phyloP scores from a whole-genome alignment of 2,329 filamentous ascomycete species.

The Incumbomyces lentus region DNA sequence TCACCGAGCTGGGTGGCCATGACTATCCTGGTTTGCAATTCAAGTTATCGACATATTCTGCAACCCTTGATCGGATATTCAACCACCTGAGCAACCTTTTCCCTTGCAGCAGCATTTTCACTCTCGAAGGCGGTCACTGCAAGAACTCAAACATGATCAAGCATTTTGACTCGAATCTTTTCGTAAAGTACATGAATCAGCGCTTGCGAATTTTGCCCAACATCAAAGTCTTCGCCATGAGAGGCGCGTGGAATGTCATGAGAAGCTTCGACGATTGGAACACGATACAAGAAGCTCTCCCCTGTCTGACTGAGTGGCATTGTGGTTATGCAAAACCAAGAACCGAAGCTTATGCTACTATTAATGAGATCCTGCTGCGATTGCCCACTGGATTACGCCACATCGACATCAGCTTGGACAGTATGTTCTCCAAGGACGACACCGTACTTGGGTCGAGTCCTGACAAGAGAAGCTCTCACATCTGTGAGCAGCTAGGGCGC shows the following conservation, averaged over 20 bases:
- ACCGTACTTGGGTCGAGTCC: slow-evolving; percentile 29
- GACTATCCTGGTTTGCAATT: slow-evolving; percentile 47
- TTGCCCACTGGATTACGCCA: slow-evolving; percentile 51
- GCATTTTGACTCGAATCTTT: slow-evolving; percentile 38
- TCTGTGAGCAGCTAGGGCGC: slow-evolving; percentile 54
- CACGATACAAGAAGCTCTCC: slow-evolving; percentile 51
- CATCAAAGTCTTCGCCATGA: slow-evolving; percentile 58
- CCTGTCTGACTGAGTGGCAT: slow-evolving; percentile 50
- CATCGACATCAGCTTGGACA: slow-evolving; percentile 59
- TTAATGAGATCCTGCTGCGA: slow-evolving; percentile 52
- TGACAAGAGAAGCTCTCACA: slow-evolving; percentile 36
- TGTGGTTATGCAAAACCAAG: slow-evolving; percentile 57
- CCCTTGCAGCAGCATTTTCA: slow-evolving; percentile 54
- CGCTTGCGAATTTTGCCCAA: slow-evolving; percentile 33
- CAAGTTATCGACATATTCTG: slow-evolving; percentile 53
- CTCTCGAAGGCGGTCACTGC: slow-evolving; percentile 65
- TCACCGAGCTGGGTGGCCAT: slow-evolving; percentile 26
- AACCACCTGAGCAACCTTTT: slow-evolving; percentile 50
- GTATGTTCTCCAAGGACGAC: slow-evolving; percentile 56
- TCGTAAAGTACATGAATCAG: slow-evolving; percentile 30
- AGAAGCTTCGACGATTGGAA: slow-evolving; percentile 53
- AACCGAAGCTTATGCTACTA: slow-evolving; percentile 60
- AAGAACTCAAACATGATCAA: slow-evolving; percentile 62
- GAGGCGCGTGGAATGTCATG: slow-evolving; percentile 69
- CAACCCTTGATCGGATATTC: slow-evolving; percentile 60